These are phyloP conservation scores for Saprolegnia parasitica DNA, from an alignment of 352 stramenopile species.

Conservation along the genomic window DNA sequence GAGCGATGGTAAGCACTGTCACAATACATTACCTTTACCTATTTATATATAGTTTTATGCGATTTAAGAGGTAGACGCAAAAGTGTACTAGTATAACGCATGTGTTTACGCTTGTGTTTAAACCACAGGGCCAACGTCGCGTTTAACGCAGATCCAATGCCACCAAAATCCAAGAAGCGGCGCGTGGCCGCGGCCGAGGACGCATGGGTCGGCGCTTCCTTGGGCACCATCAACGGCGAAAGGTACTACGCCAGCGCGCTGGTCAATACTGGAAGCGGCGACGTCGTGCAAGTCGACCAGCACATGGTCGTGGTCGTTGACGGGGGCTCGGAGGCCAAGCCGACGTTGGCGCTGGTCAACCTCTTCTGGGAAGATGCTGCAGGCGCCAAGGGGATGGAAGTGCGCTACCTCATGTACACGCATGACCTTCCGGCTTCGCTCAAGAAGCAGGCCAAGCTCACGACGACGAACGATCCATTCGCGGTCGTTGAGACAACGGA, in stretches of 20 bases:
- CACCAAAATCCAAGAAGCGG: conserved; percentile 17
- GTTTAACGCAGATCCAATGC: background rate
- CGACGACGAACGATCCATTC: background rate
- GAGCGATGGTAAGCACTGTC: background rate
- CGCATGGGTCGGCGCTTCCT: conserved; percentile 13
- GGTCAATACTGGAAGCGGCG: background rate
- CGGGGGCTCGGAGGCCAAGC: background rate
- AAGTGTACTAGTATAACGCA: too few species aligned
- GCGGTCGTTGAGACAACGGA: conserved; percentile 21
- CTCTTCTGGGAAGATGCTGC: conserved; percentile 12
- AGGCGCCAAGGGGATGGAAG: conserved; percentile 17
- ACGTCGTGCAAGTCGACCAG: background rate
- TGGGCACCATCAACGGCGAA: conserved; percentile 19
- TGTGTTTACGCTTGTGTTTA: too few species aligned
- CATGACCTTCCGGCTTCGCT: background rate
- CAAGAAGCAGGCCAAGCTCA: conserved; percentile 9
- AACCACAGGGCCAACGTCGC: too few species aligned
- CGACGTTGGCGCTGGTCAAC: conserved; percentile 14
- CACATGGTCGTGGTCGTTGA: conserved; percentile 5
- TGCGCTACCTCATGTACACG: conserved; percentile 21
- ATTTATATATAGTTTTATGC: too few species aligned
- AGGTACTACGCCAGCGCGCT: conserved; percentile 7
- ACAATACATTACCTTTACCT: background rate
- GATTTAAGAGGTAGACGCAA: too few species aligned
- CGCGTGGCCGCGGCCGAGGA: background rate